Base-by-base conservation (phyloP, 148 eudicot species). In the Simmondsia chinensis region DNA sequence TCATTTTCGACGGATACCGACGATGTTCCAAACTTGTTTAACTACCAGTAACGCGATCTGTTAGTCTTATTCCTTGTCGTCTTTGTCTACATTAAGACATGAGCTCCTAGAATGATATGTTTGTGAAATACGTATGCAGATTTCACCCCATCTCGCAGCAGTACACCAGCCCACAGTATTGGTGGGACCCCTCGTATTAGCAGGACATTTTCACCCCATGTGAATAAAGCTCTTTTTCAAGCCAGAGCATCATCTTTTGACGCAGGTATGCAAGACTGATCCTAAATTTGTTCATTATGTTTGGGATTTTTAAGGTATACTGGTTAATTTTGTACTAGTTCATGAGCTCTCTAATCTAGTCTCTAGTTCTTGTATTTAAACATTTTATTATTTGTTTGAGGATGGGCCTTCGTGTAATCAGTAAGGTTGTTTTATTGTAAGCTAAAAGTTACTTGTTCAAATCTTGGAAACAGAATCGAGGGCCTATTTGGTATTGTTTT, bases 91-190 rank as follows among this genome's bases (percentile, higher is more conserved):
- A 27, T 27, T 12, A 15, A 24, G 48, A 26, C 9, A 6, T 27
- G 17, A 2, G 28, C 29, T 24, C 14, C 15, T 27, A 12, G 11
- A 4, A 4, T 45, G 36, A 30, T 20, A 3, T 19, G 6, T 21
- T 48, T 13, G 15, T 23, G n/a, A 37, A 44, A 23, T 18, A 27
- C 9, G 18, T 36, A 1, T 66, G 82, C 87, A 86, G 96, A 82
- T 58, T 86, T 86, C 26, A 77, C 86, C 26, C 87, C 95, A 37
- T 86, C 96, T 19, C 71, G 81, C 2, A 82, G 93, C 20, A 86
- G 43, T 54, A 75, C 93, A 15, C 93, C 96, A 0, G 61, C 67
- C 28, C 87, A 75, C 59, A 71, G 57, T 40, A 44, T 71, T 15
- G 54, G 54, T 7, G 81, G 78, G 52, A 55, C 65, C 18, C 61